phyloP scores from a whole-genome alignment of 768 basidiomycete genomes.

The Amanita thiersii region DNA sequence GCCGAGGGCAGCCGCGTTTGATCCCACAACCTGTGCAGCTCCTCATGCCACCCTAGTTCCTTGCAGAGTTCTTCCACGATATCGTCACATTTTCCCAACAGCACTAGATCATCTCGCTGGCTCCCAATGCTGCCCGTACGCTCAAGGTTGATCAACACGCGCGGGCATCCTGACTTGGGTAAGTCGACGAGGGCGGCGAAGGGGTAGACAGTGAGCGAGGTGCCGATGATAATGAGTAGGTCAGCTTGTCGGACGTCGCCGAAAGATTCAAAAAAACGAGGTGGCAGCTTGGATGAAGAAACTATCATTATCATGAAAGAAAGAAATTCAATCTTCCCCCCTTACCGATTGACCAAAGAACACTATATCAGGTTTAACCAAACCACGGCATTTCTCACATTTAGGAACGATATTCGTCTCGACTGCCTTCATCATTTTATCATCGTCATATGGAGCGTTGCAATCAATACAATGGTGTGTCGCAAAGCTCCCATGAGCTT shows the following conservation, averaged over 20 bases:
- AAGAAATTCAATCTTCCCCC: constrained; percentile 8
- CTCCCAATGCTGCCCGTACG: constrained; percentile 59
- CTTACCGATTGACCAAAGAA: constrained; percentile 81
- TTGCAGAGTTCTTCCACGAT: constrained; percentile 51
- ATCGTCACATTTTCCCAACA: constrained; percentile 68
- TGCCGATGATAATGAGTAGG: constrained; percentile 86
- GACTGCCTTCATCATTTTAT: constrained; percentile 61
- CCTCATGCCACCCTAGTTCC: constrained; percentile 70
- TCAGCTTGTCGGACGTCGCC: constrained; percentile 58
- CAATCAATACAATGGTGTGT: constrained; percentile 79
- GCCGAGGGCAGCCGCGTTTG: constrained; percentile 27
- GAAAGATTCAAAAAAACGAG: constrained; percentile 52
- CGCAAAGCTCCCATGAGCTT: constrained; percentile 97
- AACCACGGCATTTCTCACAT: constrained; percentile 59
- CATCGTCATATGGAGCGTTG: constrained; percentile 43
- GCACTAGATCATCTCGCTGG: constrained; percentile 48
- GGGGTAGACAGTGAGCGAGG: constrained; percentile 79
- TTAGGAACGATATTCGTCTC: constrained; percentile 54
- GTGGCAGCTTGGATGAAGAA: constrained; percentile 56
- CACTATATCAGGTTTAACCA: constrained; percentile 92
- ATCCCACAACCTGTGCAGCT: constrained; percentile 47
- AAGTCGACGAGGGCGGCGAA: constrained; percentile 71
- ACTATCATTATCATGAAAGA: constrained; percentile 1
- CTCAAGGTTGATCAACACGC: constrained; percentile 88
- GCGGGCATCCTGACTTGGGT: constrained; percentile 52